A percentile compares a stretch with the other conserved stretches of the same genome.
These are phyloP conservation scores for Alternaria hordeiaustralica DNA, from an alignment of 2,329 filamentous ascomycete species.

Conservation along the genomic window DNA sequence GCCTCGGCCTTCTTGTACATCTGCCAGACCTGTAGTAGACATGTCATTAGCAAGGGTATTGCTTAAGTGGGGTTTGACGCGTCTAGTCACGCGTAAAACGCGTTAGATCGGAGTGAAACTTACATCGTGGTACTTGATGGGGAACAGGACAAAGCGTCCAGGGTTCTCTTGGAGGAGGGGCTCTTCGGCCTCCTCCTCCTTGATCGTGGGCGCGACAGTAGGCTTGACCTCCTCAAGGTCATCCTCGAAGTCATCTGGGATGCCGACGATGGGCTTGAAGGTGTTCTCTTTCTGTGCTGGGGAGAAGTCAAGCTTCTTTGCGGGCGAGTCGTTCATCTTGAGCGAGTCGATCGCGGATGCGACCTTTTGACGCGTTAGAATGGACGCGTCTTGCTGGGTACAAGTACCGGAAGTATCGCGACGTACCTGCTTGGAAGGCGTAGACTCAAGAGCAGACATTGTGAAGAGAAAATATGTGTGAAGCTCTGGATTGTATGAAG, in stretches of 20 bases:
- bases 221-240: slow-evolving; percentile 58
- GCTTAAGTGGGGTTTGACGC: slow-evolving; percentile 60
- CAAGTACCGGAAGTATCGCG: slow-evolving; percentile 24
- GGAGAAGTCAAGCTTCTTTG: slow-evolving; percentile 87
- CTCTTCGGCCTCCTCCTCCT: slow-evolving; percentile 78
- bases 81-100: slow-evolving; percentile 58
- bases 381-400: slow-evolving; percentile 35
- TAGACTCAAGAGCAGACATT: slow-evolving; percentile 77
- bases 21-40: slow-evolving; percentile 83
- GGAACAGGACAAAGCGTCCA: slow-evolving; percentile 95
- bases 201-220: slow-evolving; percentile 58
- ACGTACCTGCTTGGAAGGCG: slow-evolving; percentile 74
- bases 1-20: slow-evolving; percentile 99
- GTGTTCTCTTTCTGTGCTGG: slow-evolving; percentile 82
- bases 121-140: slow-evolving; percentile 99
- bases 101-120: slow-evolving; percentile 49
- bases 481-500: slow-evolving; percentile 11
- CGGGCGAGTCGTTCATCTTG: slow-evolving; percentile 85
- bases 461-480: slow-evolving; percentile 33
- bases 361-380: slow-evolving; percentile 66
- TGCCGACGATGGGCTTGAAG: slow-evolving; percentile 62
- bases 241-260: slow-evolving; percentile 52
- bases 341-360: slow-evolving; percentile 84
- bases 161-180: slow-evolving; percentile 95
- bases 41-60: slow-evolving; percentile 37